Evolutionary conservation across 495 filamentous ascomycete species (phyloP).

Genomic region (Xylaria venustula): DNA sequence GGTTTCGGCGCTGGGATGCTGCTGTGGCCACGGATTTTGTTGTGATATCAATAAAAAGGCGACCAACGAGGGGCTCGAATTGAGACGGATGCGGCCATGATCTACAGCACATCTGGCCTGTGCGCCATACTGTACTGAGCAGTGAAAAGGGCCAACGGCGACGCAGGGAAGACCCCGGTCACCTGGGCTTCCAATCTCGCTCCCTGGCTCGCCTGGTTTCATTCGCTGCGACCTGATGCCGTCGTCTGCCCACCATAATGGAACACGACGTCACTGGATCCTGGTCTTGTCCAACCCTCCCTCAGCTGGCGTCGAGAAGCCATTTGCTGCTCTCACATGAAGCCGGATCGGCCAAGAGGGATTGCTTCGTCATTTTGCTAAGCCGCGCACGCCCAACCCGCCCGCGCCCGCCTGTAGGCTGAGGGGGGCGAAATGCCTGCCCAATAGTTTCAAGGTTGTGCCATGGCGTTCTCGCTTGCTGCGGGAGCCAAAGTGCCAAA

Average conservation of each 20-base stretch:
- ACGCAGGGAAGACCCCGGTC: slow-evolving; percentile 3
- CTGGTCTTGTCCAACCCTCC: slow-evolving; percentile 11
- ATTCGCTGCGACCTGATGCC: slow-evolving; percentile 9
- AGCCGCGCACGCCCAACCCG: neutral
- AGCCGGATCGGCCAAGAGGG: neutral
- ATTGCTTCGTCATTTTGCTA: neutral
- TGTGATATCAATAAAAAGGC: neutral
- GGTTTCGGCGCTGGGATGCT: neutral
- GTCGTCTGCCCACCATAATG: slow-evolving; percentile 12
- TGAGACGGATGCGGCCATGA: neutral
- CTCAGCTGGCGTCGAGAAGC: neutral
- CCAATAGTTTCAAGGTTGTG: neutral
- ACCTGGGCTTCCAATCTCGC: neutral
- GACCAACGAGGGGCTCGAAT: slow-evolving; percentile 9
- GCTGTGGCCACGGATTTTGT: too few relatives aligned
- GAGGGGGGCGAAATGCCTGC: neutral
- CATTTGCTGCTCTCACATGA: neutral
- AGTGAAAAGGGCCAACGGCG: neutral
- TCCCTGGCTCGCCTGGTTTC: neutral
- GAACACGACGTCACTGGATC: slow-evolving; percentile 9
- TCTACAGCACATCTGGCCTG: neutral
- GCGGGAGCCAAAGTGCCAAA: neutral
- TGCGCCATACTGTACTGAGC: neutral
- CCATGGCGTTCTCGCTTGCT: neutral
- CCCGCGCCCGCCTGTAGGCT: neutral